Base-by-base conservation (phyloP, 1,284 basidiomycete species). In the Heliocybe sulcata region DNA sequence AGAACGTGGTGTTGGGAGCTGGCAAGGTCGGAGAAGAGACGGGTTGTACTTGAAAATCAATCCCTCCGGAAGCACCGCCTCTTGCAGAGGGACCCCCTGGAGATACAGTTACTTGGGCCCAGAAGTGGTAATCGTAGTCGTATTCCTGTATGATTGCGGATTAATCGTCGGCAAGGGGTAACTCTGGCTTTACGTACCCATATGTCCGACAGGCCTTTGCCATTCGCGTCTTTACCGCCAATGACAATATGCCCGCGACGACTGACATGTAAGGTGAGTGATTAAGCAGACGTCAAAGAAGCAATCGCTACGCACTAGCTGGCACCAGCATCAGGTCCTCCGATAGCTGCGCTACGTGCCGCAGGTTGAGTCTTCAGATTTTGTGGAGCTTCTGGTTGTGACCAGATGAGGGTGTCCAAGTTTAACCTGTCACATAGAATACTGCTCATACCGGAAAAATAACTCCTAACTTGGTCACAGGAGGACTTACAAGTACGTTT, bases 61-160 rank as follows among this genome's bases (percentile, higher is more conserved):
- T 82, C 2, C 88, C 88, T 50, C 89, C 88, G 23, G 79, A 78
- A 2, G 87, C 82, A 53, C 81, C 82, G 76, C 79, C 88, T 22
- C 87, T 76, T 54, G 82, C 65, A 26, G 80, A 73, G 51, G 87
- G 87, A 12, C 75, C 68, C 19, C 76, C 77, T 22, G 77, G 64
- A 19, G 79, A 72, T 10, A 86, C 61, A 16, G 59, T 61, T 31
- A 89, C 78, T 61, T 78, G 59, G 0, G 82, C 75, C 89, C 89
- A 91, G 64, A 90, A 90, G 57, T 87, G 74, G 59, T 81, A 82
- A 55, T 65, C 77, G 61, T 83, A 90, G 66, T 89, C 85, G 62
- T 76, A 91, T 69, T 87, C 87, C 87, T 88, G 64, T 4, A 26
- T 12, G 8, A 29, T 4, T n/a, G 19, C 38, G n/a, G 8, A 42